Evolutionary conservation across 495 filamentous ascomycete species (phyloP).

Genomic region (Monascus purpureus): DNA sequence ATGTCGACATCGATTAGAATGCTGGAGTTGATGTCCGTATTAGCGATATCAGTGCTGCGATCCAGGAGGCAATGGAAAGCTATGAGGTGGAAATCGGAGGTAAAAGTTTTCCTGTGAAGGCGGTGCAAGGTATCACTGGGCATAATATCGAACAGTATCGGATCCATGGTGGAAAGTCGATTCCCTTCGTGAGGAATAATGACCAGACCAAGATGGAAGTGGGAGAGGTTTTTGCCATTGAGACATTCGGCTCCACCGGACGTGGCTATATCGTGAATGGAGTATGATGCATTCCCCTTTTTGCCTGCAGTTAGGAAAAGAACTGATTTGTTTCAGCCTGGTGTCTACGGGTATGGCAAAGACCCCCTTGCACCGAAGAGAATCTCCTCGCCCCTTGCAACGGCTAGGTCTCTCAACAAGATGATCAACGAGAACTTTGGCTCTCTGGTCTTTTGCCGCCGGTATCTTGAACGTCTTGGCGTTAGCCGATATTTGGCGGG

Average conservation of each 20-base stretch:
- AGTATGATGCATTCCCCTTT: constrained; percentile 13
- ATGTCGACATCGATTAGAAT: constrained; percentile 19
- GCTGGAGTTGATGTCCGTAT: constrained; percentile 50
- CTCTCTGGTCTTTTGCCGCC: constrained; percentile 45
- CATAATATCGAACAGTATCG: constrained; percentile 45
- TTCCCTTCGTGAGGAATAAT: constrained; percentile 46
- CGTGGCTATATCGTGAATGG: constrained; percentile 32
- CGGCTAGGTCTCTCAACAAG: constrained; percentile 43
- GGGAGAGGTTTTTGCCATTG: constrained; percentile 50
- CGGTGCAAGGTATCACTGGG: constrained; percentile 42
- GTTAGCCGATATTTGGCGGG: constrained; percentile 46
- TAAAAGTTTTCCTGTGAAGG: constrained; percentile 41
- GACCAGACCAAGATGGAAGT: constrained; percentile 53
- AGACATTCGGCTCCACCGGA: constrained; percentile 51
- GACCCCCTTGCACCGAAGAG: constrained; percentile 33
- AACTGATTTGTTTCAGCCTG: constrained; percentile 10
- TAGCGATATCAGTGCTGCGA: constrained; percentile 44
- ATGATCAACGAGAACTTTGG: constrained; percentile 53
- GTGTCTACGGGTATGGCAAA: constrained; percentile 38
- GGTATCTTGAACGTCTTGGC: constrained; percentile 50
- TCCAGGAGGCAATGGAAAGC: constrained; percentile 56
- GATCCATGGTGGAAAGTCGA: constrained; percentile 47
- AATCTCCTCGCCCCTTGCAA: constrained; percentile 36
- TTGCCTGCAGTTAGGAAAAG: not conserved
- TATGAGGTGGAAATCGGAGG: constrained; percentile 48